Conservation (phyloP, 1,139 yeast species). For the Hanseniaspora uvarum region DNA sequence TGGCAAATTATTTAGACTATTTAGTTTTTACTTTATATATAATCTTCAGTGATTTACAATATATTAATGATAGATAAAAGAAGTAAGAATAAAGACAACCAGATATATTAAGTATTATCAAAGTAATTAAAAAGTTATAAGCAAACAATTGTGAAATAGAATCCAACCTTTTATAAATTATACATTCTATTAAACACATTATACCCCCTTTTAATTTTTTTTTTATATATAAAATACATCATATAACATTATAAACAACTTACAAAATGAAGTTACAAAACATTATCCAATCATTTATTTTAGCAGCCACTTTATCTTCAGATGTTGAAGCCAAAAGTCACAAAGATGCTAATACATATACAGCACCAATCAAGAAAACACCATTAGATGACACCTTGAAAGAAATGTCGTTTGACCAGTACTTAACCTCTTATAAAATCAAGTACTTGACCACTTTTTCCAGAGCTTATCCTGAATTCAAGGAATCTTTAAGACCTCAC, state of each 20-base stretch:
- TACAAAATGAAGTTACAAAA: constrained; percentile 42
- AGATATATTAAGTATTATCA: background rate
- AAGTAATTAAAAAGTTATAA: background rate
- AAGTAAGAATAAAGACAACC: background rate
- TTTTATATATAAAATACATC: background rate
- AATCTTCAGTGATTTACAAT: too few relatives aligned
- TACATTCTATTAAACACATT: background rate
- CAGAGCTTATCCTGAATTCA: constrained; percentile 35
- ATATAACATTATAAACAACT: background rate
- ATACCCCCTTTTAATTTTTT: background rate
- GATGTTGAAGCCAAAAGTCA: constrained; percentile 59
- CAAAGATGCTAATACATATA: constrained; percentile 30
- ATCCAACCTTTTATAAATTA: background rate
- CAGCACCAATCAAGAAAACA: constrained; percentile 13
- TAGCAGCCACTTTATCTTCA: constrained; percentile 35
- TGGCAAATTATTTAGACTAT: background rate
- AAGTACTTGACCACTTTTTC: constrained; percentile 57
- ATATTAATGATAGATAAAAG: background rate
- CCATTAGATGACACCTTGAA: constrained; percentile 51
- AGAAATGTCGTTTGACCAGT: constrained; percentile 51
- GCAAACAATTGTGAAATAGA: background rate
- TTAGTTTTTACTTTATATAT: background rate
- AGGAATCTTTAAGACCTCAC: constrained; percentile 12
- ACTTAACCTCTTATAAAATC: constrained; percentile 58
- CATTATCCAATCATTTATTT: constrained; percentile 56